Percentiles rank a stretch among this genome's conserved stretches.
These are phyloP conservation scores for Letharia columbiana DNA, from an alignment of 495 filamentous ascomycete species.

Conservation along the genomic window DNA sequence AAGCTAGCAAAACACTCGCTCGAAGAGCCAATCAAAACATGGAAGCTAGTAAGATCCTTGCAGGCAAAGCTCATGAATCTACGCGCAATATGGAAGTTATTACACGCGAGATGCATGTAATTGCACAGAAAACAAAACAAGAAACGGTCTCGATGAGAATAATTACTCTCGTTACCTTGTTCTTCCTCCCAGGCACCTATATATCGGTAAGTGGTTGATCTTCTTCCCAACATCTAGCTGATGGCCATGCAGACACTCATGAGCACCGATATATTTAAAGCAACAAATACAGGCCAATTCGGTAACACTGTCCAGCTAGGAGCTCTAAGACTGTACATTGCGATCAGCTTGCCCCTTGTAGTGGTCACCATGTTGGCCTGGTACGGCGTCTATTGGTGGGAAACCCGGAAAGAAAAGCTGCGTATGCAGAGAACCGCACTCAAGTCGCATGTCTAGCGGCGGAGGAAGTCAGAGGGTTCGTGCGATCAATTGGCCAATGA, in stretches of 20 bases:
- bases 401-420: neutral
- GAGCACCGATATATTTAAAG: slow-evolving; percentile 12
- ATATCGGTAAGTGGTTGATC: slow-evolving; percentile 5
- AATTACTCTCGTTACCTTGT: slow-evolving; percentile 14
- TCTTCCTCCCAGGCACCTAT: slow-evolving; percentile 15
- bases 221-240: neutral
- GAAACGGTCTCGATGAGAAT: slow-evolving; percentile 19
- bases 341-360: slow-evolving; percentile 12
- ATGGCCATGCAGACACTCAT: slow-evolving; percentile 13
- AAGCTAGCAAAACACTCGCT: slow-evolving; percentile 8
- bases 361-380: slow-evolving; percentile 3
- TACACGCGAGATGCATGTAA: slow-evolving; percentile 7
- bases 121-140: slow-evolving; percentile 13
- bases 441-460: neutral
- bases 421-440: neutral
- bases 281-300: slow-evolving; percentile 1
- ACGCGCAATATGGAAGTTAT: slow-evolving; percentile 9
- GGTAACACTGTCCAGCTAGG: neutral
- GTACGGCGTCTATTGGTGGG: slow-evolving; percentile 13
- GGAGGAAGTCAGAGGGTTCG: neutral
- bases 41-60: neutral
- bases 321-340: slow-evolving; percentile 7
- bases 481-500: neutral
- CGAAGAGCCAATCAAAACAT: slow-evolving; percentile 2
- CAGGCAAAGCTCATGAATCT: slow-evolving; percentile 8